phyloP scores from a whole-genome alignment of 441 rosid species.

The Erodium trifolium region DNA sequence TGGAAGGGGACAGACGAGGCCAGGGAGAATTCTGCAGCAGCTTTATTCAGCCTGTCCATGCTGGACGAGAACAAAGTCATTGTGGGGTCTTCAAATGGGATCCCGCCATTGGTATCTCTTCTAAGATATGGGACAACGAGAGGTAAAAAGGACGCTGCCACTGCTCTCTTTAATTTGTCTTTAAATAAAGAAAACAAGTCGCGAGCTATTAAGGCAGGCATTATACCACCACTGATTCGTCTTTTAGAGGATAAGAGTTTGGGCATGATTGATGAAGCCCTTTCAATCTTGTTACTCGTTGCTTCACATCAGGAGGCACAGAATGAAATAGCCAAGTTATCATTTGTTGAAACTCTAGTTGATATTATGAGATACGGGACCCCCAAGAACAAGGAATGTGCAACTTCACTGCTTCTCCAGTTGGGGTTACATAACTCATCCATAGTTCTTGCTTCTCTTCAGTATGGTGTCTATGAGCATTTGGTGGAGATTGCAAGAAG shows the following conservation, averaged over 20 bases:
- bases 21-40: conserved; percentile 59
- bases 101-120: conserved; percentile 46
- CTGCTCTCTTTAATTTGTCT: conserved; percentile 50
- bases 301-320: conserved; percentile 38
- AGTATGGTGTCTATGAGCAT: conserved; percentile 47
- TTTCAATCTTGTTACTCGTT: conserved; percentile 44
- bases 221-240: conserved; percentile 36
- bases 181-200: conserved; percentile 44
- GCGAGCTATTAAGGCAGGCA: conserved; percentile 44
- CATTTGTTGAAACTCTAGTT: conserved; percentile 36
- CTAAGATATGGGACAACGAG: conserved; percentile 38
- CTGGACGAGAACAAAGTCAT: conserved; percentile 52
- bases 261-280: conserved; percentile 59
- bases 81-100: conserved; percentile 37
- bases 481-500: conserved; percentile 33
- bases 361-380: conserved; percentile 43
- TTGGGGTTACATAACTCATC: conserved; percentile 42
- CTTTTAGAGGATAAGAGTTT: conserved; percentile 34
- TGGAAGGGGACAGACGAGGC: conserved; percentile 43
- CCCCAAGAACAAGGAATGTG: conserved; percentile 60
- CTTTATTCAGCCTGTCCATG: conserved; percentile 51
- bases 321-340: conserved; percentile 30
- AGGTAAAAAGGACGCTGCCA: conserved; percentile 60
- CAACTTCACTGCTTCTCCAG: conserved; percentile 42
- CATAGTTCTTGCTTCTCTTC: conserved; percentile 39